Base-by-base conservation (phyloP, 2,329 filamentous ascomycete species). In the Spiromastix sp. region DNA sequence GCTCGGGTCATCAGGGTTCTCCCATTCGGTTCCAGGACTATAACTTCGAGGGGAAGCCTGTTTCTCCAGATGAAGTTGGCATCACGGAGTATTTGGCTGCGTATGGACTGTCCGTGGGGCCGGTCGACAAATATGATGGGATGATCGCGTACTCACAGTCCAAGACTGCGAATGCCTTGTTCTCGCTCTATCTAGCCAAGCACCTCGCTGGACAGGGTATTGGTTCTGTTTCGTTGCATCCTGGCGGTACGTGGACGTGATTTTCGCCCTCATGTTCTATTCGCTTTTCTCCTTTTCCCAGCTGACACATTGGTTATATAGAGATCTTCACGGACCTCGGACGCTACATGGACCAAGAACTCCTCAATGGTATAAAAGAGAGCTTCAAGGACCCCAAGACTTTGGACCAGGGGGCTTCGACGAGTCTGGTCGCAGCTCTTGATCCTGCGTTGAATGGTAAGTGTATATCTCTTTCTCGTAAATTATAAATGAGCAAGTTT, bases 121-220 rank as follows among this genome's bases (percentile, higher is more conserved):
- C 18, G 4, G 25, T 16, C 10, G n/a, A 15, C 11, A 5, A 12
- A 8, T 40, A 40, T 16, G 10, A 30, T 19, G 45, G 45, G 20
- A 55, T 54, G 36, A 43, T 44, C 3, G 48, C 51, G 6, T 64
- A 65, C 46, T 56, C 54, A 6, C 58, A 63, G 38, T 47, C 50
- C 21, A 66, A 66, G 50, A 60, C 54, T 12, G 59, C 59, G 19
- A 59, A 59, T 39, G 50, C 63, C 19, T 43, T 66, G 30, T 62
- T 57, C 39, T 48, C 57, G 4, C 44, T 57, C 3, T 51, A 45
- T 11, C 48, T 64, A 18, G 59, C 52, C 36, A 44, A 48, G 39
- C 51, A 51, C 8, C 43, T 48, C 3, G 42, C 45, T 5, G 28
- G 35, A 13, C 42, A 49, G 22, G 55, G 55, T 15, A 43, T 63